Evolutionary conservation across 139 green algal species (phyloP), one percentile per base, ranked within the genome.

Genomic region (Gonium pectorale): DNA sequence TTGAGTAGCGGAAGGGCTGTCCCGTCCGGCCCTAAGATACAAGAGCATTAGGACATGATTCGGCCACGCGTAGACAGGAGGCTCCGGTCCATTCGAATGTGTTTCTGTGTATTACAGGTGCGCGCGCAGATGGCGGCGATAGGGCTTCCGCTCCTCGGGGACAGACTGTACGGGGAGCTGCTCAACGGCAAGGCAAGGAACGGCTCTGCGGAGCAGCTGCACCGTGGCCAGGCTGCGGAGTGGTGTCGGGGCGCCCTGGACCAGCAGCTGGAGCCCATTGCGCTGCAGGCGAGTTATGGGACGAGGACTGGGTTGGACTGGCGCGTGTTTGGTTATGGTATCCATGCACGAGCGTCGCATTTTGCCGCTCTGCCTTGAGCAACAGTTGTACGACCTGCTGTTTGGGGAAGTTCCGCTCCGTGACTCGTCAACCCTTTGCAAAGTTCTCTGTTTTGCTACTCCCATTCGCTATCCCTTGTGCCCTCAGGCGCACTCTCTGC

Each of bases 61-160:
- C n/a, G n/a, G n/a, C n/a, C n/a, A n/a, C n/a, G n/a, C n/a, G n/a
- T n/a, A n/a, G n/a, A n/a, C n/a, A n/a, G n/a, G n/a, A n/a, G n/a
- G n/a, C n/a, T n/a, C n/a, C n/a, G n/a, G n/a, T n/a, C n/a, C n/a
- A n/a, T n/a, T n/a, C n/a, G n/a, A n/a, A n/a, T n/a, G n/a, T n/a
- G n/a, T n/a, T n/a, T n/a, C n/a, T n/a, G n/a, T n/a, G 29, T 44
- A 15, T 13, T 29, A 73, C 89, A 96, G 88, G 95, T 98, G 38
- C 78, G 95, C 8, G 94, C 89, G 26, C 95, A 98, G 86, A 84
- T 98, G 85, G 92, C 92, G 21, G 91, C 92, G 31, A 60, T 84
- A 15, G 93, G 94, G 29, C 91, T 68, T 59, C 92, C 94, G 2
- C 69, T 98, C 71, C 78, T 97, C 51, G 95, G 95, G 6, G 95